Percentiles rank a stretch among this genome's conserved stretches.
Conservation (phyloP, 2,329 filamentous ascomycete genomes). For the Cordyceps farinosa region DNA sequence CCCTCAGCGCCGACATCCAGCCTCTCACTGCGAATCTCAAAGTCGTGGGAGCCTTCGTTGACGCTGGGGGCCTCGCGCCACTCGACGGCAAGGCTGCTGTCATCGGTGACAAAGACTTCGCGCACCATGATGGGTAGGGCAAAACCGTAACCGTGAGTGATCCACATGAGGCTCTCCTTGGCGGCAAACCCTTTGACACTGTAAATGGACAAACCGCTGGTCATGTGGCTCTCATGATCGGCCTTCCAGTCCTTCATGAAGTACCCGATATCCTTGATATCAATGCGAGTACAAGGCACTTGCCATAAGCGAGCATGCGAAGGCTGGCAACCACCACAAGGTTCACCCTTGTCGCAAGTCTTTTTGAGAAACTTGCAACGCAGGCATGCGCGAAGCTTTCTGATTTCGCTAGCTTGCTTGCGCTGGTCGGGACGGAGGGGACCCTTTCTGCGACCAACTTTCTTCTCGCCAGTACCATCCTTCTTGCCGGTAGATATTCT, state of each 20-base stretch:
- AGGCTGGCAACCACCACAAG: conserved; percentile 90
- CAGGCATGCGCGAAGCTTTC: conserved; percentile 88
- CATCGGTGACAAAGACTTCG: conserved; percentile 87
- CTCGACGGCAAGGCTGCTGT: conserved; percentile 88
- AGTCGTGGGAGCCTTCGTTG: conserved; percentile 70
- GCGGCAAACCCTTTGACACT: conserved; percentile 84
- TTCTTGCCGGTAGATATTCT: conserved; percentile 75
- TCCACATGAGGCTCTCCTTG: conserved; percentile 73
- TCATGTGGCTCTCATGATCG: conserved; percentile 88
- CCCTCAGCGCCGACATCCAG: conserved; percentile 87
- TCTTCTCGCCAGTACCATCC: conserved; percentile 78
- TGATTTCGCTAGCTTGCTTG: conserved; percentile 94
- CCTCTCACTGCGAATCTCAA: conserved; percentile 82
- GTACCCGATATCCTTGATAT: conserved; percentile 97
- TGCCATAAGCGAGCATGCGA: conserved; percentile 96
- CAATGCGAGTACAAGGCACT: conserved; percentile 94
- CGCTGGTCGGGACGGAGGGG: conserved; percentile 89
- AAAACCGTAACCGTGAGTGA: conserved; percentile 94
- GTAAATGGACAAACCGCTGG: conserved; percentile 81
- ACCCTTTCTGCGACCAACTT: conserved; percentile 84
- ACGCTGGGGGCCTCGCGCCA: conserved; percentile 79
- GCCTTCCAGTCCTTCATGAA: conserved; percentile 99
- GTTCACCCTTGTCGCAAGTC: conserved; percentile 96
- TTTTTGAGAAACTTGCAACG: conserved; percentile 99
- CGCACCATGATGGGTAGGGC: conserved; percentile 89